Conservation (phyloP, 2,329 filamentous ascomycete species). For the Sordariomycetes sp. region DNA sequence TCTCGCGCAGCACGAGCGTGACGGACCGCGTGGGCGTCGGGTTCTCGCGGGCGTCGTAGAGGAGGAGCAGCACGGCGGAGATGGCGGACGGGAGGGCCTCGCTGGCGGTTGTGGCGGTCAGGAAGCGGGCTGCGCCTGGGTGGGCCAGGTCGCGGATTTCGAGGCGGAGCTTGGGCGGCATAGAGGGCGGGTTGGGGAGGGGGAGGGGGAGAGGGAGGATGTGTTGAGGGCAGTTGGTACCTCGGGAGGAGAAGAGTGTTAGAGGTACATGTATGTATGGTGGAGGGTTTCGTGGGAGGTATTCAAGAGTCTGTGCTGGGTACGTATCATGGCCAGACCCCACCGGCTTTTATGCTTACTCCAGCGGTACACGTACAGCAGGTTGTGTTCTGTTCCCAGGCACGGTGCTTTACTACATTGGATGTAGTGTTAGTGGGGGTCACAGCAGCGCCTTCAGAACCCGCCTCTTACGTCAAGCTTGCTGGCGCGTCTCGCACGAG, state of each 20-base stretch:
- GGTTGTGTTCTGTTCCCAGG: too few species aligned
- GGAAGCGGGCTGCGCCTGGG: slow-evolving; percentile 55
- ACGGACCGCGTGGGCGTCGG: slow-evolving; percentile 67
- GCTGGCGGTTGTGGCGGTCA: slow-evolving; percentile 52
- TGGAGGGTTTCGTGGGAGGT: background rate
- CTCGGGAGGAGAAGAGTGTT: slow-evolving; percentile 11
- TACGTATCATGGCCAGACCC: too few species aligned
- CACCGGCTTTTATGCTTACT: too few species aligned
- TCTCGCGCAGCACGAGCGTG: slow-evolving; percentile 68
- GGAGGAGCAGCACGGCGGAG: slow-evolving; percentile 54
- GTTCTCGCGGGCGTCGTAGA: slow-evolving; percentile 49
- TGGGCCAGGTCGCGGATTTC: slow-evolving; percentile 48
- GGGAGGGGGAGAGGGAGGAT: slow-evolving; percentile 5
- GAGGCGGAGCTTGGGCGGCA: slow-evolving; percentile 47
- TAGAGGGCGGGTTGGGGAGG: background rate
- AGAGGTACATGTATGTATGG: slow-evolving; percentile 1
- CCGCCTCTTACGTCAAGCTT: too few species aligned
- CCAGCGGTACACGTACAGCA: too few species aligned
- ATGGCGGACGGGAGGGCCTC: slow-evolving; percentile 53
- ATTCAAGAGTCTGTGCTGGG: background rate
- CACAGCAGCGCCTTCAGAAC: too few species aligned
- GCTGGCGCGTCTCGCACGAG: too few species aligned
- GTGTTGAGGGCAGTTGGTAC: slow-evolving; percentile 11
- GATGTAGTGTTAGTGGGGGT: too few species aligned
- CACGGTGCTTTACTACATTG: too few species aligned